Base-by-base conservation (phyloP, 2,329 filamentous ascomycete species). In the Fusarium falciforme region DNA sequence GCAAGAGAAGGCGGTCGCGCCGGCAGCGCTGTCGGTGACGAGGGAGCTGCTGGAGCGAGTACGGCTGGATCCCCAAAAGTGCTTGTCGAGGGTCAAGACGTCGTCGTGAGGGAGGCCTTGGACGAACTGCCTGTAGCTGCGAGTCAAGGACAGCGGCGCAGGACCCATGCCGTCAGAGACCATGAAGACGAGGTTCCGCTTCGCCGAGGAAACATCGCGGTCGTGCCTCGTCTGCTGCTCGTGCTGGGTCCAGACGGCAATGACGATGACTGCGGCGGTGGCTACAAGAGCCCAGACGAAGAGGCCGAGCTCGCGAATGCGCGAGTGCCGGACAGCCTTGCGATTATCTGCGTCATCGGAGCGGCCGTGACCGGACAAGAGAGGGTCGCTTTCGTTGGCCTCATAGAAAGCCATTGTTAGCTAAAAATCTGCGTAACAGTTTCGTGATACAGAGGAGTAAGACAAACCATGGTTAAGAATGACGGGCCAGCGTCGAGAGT, bases 91-190 rank as follows among this genome's bases (percentile, higher is more conserved):
- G 2, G 91, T 88, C 60, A 99, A 88, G 20, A 92, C 91, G 78
- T 98, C 91, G 77, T 92, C 89, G 75, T 89, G 89, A 1, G 94
- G 92, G n/a, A 97, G 87, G 6, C 88, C 90, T 42, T 93, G 89
- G 64, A 92, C 88, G 76, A 92, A 89, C 83, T 99, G 96, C 75
- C 93, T 91, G 85, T 93, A 99, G 80, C 92, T 93, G 66, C 96
- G 89, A 8, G 96, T 98, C 81, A 99, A 84, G 29, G 93, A 93
- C 63, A 99, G 87, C 77, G 94, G 96, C 10, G 96, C 94, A 9
- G 96, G 96, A 0, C 96, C 96, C 96, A 99, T 99, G 79, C 96
- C 96, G 82, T 99, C 96, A 1, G 94, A 98, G 40, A 99, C 96
- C 96, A 99, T 99, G 87, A 99, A 98, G 78, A 99, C 93, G 62